Conservation (phyloP, 768 basidiomycete genomes). For the Auriscalpium vulgare region DNA sequence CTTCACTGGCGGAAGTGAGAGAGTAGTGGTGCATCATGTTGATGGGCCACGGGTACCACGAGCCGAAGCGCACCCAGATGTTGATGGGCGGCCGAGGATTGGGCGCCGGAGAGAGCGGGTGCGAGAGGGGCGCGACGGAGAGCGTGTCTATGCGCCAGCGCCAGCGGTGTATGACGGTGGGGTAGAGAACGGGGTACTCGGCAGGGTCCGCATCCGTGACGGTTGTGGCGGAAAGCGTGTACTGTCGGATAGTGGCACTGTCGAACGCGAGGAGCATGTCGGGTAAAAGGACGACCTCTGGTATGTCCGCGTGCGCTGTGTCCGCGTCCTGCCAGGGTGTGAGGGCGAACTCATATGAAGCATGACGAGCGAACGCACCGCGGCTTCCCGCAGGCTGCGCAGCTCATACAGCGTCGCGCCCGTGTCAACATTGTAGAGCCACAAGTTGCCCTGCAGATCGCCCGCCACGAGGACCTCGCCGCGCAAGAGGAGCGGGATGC, state of each 20-base stretch:
- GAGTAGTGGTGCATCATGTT: slow-evolving; percentile 60
- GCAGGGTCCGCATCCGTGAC: background rate
- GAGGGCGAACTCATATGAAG: background rate
- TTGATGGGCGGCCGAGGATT: slow-evolving; percentile 30
- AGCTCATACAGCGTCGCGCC: background rate
- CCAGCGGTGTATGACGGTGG: slow-evolving; percentile 40
- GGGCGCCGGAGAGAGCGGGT: slow-evolving; percentile 1
- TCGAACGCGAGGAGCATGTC: slow-evolving; percentile 1
- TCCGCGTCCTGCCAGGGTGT: background rate
- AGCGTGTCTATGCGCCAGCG: slow-evolving; percentile 52
- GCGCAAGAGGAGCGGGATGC: background rate
- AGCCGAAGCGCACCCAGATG: slow-evolving; percentile 52
- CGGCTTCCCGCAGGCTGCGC: background rate
- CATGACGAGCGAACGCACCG: background rate
- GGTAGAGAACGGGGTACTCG: slow-evolving; percentile 23
- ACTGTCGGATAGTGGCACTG: background rate
- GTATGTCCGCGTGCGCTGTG: slow-evolving; percentile 1
- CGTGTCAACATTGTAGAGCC: background rate
- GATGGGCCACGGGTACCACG: slow-evolving; percentile 58
- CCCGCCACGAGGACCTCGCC: background rate
- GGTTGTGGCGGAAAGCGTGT: background rate
- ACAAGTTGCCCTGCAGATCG: background rate
- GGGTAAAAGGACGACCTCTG: background rate
- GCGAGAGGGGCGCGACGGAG: slow-evolving; percentile 29
- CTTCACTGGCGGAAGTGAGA: slow-evolving; percentile 35